These are phyloP conservation scores for Hyparrhenia diplandra DNA, from an alignment of 176 grass and related monocot species.

Conservation along the genomic window DNA sequence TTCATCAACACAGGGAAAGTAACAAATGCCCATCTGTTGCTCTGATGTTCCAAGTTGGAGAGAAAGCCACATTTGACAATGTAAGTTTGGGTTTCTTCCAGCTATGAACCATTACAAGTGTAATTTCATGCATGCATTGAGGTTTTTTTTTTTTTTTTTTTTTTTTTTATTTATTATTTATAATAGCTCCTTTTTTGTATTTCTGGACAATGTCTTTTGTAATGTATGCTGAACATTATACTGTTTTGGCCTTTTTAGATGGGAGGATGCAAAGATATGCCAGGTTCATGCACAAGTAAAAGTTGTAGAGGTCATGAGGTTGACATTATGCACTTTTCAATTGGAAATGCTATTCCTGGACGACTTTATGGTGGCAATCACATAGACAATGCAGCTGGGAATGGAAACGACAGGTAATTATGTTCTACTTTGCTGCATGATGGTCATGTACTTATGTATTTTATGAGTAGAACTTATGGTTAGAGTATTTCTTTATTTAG, in stretches of 20 bases:
- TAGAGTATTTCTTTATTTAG: slow-evolving; percentile 30
- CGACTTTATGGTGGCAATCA: slow-evolving; percentile 93
- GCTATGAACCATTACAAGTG: slow-evolving; percentile 19
- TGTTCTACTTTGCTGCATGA: neutral
- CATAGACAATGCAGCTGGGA: slow-evolving; percentile 77
- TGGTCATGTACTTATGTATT: neutral
- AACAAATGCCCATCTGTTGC: slow-evolving; percentile 82
- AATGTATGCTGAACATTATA: neutral
- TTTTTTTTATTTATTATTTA: neutral
- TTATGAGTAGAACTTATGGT: neutral
- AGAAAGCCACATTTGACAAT: slow-evolving; percentile 74
- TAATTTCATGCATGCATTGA: neutral
- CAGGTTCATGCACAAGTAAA: slow-evolving; percentile 69
- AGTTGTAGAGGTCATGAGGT: slow-evolving; percentile 85
- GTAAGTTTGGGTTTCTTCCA: slow-evolving; percentile 45
- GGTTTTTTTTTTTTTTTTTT: too few relatives aligned
- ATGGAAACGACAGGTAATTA: slow-evolving; percentile 83
- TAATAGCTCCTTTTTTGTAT: slow-evolving; percentile 12
- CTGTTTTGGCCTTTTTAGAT: slow-evolving; percentile 58
- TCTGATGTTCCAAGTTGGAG: slow-evolving; percentile 99
- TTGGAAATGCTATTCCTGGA: slow-evolving; percentile 97
- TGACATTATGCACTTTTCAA: slow-evolving; percentile 94
- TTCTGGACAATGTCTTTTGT: neutral
- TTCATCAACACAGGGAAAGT: slow-evolving; percentile 52
- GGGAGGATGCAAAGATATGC: slow-evolving; percentile 77